Base-by-base conservation (phyloP, 2,329 filamentous ascomycete genomes). In the Davidsoniella australis region DNA sequence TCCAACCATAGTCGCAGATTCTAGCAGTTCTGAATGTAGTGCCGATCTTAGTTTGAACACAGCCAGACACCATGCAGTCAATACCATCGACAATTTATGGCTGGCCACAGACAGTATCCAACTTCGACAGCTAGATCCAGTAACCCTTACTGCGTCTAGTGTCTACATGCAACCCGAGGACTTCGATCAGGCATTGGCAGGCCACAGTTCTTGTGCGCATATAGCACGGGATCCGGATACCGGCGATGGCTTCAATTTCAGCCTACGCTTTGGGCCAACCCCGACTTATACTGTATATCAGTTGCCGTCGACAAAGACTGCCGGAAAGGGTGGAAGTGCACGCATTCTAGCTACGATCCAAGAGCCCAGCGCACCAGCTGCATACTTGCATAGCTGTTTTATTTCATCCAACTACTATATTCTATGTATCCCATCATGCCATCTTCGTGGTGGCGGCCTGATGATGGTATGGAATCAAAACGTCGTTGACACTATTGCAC, bases 331-430 rank as follows among this genome's bases (percentile, higher is more conserved):
- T 12, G 26, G 26, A 8, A 9, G 8, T 4, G 26, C 26, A 12
- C 72, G 76, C 0, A 78, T 91, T 16, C 70, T 93, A 0, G 84
- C 84, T 2, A 78, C 73, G 0, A 74, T 91, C 52, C 62, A 64
- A 0, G 68, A 65, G 2, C 61, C 63, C 3, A 65, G 68, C 2
- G 60, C 71, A 2, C 64, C 64, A 2, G 66, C 81, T 0, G 79
- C 83, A 0, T 93, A 91, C 57, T 75, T 93, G n/a, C 86, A 93
- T 64, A 89, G 84, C 7, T 72, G 89, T 57, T 85, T 86, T 57
- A 63, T 93, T 23, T 82, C 83, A 0, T 65, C 75, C 14, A 75
- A 78, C 56, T 82, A 80, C 57, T 75, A 88, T 2, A 65, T 91
- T 0, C 65, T 93, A 4, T 87, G 82, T 58, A 64, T 91, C 1